These are phyloP conservation scores for Plasmodium vinckei DNA, from an alignment of 169 alveolate species.

Conservation along the genomic window DNA sequence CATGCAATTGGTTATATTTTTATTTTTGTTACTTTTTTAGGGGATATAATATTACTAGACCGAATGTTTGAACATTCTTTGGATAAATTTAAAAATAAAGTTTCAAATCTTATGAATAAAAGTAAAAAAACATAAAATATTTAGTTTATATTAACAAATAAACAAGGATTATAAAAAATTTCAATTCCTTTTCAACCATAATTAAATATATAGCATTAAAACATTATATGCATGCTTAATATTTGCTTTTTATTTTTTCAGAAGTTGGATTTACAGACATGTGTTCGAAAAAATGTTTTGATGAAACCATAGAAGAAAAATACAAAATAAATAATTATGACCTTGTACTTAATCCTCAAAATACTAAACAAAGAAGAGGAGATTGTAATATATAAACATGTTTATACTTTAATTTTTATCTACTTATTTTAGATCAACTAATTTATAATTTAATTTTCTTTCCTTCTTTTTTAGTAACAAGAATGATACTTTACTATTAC, in stretches of 20 bases:
- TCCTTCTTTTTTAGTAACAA: slow-evolving; percentile 12
- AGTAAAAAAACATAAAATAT: slow-evolving; percentile 15
- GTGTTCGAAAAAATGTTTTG: slow-evolving; percentile 41
- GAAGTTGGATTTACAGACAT: slow-evolving; percentile 60
- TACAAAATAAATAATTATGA: slow-evolving; percentile 26
- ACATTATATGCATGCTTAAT: neutral
- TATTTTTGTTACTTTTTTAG: neutral
- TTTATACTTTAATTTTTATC: neutral
- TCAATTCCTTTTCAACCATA: neutral
- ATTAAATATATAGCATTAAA: neutral
- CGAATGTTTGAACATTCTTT: slow-evolving; percentile 13
- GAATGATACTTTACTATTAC: slow-evolving; percentile 30
- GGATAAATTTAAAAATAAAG: slow-evolving; percentile 28
- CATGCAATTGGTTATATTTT: neutral
- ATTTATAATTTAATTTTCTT: neutral
- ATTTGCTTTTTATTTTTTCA: neutral
- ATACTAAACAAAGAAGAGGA: slow-evolving; percentile 40
- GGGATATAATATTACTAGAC: slow-evolving; percentile 21
- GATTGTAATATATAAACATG: slow-evolving; percentile 22
- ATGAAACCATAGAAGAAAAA: slow-evolving; percentile 15
- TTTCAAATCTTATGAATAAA: slow-evolving; percentile 36
- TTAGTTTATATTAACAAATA: neutral
- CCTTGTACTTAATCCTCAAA: neutral
- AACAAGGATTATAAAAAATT: neutral
- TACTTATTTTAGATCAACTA: neutral